Evolutionary conservation across 2,329 filamentous ascomycete species (phyloP).

Genomic region (Pseudophaeomoniella oleicola): DNA sequence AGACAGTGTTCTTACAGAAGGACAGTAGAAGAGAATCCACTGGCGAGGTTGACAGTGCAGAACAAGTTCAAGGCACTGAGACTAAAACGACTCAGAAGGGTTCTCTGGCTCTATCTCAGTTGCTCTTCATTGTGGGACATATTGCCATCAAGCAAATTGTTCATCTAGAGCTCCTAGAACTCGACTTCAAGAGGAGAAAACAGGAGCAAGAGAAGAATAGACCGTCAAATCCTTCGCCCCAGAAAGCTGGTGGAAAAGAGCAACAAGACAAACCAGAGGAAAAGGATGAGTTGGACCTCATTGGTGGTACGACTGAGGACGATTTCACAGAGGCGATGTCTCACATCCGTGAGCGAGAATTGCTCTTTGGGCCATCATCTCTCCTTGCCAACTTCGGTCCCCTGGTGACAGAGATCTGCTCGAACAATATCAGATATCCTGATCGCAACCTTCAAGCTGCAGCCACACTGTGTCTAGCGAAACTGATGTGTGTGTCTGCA

Average conservation of each 20-base stretch:
- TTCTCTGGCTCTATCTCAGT: constrained; percentile 67
- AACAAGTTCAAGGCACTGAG: constrained; percentile 18
- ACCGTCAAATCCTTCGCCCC: constrained; percentile 18
- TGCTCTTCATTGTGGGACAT: constrained; percentile 90
- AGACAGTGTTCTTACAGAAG: constrained; percentile 52
- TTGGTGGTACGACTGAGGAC: constrained; percentile 89
- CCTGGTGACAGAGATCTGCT: constrained; percentile 82
- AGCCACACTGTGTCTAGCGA: constrained; percentile 85
- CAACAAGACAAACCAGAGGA: constrained; percentile 44
- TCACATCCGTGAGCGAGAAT: constrained; percentile 70
- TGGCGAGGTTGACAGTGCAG: constrained; percentile 17
- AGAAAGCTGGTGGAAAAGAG: constrained; percentile 27
- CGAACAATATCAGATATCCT: constrained; percentile 82
- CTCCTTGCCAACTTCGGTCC: constrained; percentile 84
- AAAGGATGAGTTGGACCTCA: constrained; percentile 84
- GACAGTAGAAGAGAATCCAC: constrained; percentile 21
- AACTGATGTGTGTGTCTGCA: constrained; percentile 95
- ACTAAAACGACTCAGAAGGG: constrained; percentile 39
- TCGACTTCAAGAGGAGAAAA: constrained; percentile 95
- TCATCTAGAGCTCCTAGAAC: constrained; percentile 89
- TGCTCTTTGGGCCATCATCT: constrained; percentile 69
- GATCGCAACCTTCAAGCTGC: constrained; percentile 85
- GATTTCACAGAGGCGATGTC: constrained; percentile 81
- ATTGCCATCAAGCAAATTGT: constrained; percentile 98
- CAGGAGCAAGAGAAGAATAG: constrained; percentile 66